These are phyloP conservation scores for Microdochium bolleyi DNA, from an alignment of 2,329 filamentous ascomycete species.

Conservation along the genomic window DNA sequence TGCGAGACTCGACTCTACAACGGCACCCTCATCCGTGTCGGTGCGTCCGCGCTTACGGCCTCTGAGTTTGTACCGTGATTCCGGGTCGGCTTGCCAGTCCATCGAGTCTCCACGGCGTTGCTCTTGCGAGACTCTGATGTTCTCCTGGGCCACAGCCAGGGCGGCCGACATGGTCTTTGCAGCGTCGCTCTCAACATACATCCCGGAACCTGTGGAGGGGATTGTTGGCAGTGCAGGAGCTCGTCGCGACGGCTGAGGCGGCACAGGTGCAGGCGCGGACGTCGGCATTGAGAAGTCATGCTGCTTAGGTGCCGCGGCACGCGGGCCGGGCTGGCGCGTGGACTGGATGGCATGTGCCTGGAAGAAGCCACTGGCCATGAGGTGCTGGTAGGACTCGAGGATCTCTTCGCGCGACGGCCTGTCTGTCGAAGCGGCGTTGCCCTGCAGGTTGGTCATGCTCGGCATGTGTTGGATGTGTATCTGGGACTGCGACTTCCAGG, in stretches of 20 bases:
- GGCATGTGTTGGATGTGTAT: constrained; percentile 12
- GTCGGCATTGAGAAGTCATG: not conserved
- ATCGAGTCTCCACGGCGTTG: constrained; percentile 1
- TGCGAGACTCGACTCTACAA: constrained; percentile 9
- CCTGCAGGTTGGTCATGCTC: constrained; percentile 3
- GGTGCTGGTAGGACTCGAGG: constrained; percentile 45
- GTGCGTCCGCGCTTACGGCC: constrained; percentile 43
- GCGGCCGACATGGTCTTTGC: not conserved
- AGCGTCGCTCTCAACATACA: not conserved
- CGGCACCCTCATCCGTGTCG: constrained; percentile 24
- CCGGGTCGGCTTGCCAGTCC: constrained; percentile 5
- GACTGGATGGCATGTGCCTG: constrained; percentile 49
- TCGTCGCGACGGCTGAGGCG: not conserved
- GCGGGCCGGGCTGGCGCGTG: constrained; percentile 35
- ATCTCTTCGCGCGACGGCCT: constrained; percentile 40
- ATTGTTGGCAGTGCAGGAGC: constrained; percentile 7
- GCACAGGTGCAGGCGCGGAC: not conserved
- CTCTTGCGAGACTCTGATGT: not conserved
- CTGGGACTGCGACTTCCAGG: constrained; percentile 16
- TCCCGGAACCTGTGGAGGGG: constrained; percentile 7
- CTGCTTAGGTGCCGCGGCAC: constrained; percentile 3
- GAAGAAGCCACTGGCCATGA: constrained; percentile 52
- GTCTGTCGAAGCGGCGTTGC: constrained; percentile 7
- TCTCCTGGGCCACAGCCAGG: not conserved
- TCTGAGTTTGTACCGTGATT: constrained; percentile 19